Conservation (phyloP, 192 early-diverging fungal genomes). For the Coemansia sp. region DNA sequence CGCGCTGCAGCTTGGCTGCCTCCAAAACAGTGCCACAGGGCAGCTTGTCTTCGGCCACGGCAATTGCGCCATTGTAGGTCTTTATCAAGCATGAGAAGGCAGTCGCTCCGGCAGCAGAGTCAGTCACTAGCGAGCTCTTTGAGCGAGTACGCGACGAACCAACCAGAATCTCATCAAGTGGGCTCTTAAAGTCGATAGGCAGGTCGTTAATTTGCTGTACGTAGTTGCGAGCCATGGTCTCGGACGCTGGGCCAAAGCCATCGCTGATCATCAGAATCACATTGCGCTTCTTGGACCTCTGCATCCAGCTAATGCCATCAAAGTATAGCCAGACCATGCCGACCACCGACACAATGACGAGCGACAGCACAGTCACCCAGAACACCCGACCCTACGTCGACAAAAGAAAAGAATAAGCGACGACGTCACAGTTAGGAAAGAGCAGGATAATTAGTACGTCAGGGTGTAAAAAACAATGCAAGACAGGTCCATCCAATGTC, state of each 20-base stretch:
- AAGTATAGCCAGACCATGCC: conserved; percentile 54
- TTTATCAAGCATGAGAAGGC: conserved; percentile 92
- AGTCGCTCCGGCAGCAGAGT: conserved; percentile 97
- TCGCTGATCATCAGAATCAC: conserved; percentile 95
- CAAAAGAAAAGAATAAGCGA: neutral
- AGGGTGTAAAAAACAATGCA: neutral
- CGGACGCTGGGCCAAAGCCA: conserved; percentile 94
- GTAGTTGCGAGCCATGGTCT: conserved; percentile 84
- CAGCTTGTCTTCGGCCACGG: conserved; percentile 64
- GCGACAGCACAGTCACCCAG: conserved; percentile 44
- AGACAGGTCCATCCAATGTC: neutral
- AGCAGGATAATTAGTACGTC: neutral
- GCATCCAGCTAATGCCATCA: conserved; percentile 54
- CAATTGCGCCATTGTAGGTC: conserved; percentile 94
- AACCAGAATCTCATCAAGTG: conserved; percentile 74
- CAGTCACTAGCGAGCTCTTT: conserved; percentile 81
- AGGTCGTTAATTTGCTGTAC: conserved; percentile 67
- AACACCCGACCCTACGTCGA: conserved; percentile 42
- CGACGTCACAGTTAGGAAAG: neutral
- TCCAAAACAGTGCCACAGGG: conserved; percentile 96
- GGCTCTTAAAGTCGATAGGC: conserved; percentile 59
- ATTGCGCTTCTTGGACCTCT: conserved; percentile 64
- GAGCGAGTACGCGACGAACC: conserved; percentile 91
- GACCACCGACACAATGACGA: conserved; percentile 49
- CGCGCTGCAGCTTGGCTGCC: conserved; percentile 77